Conservation (phyloP, 208 protist species). For the Acanthamoeba culbertsoni region DNA sequence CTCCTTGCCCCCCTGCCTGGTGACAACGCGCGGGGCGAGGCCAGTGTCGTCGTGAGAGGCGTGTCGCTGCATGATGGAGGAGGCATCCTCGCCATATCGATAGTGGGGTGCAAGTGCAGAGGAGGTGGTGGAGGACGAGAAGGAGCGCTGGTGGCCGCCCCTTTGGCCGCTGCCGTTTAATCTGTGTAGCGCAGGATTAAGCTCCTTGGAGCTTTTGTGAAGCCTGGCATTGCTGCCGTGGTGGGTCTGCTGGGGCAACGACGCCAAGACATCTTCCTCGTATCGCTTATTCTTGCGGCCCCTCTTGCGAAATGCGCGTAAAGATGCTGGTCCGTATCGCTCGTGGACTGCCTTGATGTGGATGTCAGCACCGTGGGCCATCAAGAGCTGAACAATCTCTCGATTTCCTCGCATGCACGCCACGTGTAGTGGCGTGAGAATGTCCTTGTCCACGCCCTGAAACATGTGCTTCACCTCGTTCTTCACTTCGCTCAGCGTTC, state of each 20-base stretch:
- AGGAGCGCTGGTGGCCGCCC: constrained; percentile 26
- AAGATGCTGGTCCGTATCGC: constrained; percentile 40
- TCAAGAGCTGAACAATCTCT: constrained; percentile 45
- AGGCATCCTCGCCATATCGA: not conserved
- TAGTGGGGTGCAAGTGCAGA: not conserved
- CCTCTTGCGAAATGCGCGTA: constrained; percentile 41
- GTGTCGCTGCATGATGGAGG: not conserved
- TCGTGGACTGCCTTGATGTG: constrained; percentile 57
- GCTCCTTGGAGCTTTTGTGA: not conserved
- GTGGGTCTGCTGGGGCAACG: not conserved
- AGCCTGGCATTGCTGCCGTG: not conserved
- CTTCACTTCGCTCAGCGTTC: not conserved
- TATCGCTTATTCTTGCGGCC: not conserved
- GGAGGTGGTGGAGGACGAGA: not conserved
- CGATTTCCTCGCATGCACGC: constrained; percentile 29
- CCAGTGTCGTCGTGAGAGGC: not conserved
- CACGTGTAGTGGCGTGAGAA: constrained; percentile 21
- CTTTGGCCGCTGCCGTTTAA: not conserved
- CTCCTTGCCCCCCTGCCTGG: not conserved
- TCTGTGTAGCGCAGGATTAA: not conserved
- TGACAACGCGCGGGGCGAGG: not conserved
- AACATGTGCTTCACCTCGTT: constrained; percentile 47
- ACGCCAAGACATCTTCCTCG: not conserved
- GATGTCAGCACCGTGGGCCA: constrained; percentile 49
- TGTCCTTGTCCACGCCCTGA: constrained; percentile 49